A percentile compares a stretch with the other conserved stretches of the same genome.
phyloP scores from a whole-genome alignment of 139 green algal genomes.

The Asterochloris erici region DNA sequence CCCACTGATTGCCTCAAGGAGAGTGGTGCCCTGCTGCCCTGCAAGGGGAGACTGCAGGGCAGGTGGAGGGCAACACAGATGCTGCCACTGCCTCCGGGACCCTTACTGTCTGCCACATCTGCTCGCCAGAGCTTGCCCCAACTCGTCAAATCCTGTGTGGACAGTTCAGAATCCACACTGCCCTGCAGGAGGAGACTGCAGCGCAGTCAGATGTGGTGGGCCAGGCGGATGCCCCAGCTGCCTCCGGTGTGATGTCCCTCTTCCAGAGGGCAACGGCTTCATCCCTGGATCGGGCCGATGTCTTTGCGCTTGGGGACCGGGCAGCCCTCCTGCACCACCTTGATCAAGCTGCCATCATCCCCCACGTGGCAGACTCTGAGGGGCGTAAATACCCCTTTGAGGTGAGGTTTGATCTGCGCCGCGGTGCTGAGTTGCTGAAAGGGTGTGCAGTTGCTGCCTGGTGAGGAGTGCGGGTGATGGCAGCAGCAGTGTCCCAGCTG shows the following conservation, averaged over 20 bases:
- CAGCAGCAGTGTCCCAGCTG: no score
- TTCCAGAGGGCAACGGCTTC: slow-evolving; percentile 16
- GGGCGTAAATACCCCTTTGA: slow-evolving; percentile 76
- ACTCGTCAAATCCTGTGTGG: background rate
- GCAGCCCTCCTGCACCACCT: slow-evolving; percentile 63
- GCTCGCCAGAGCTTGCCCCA: no score
- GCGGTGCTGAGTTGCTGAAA: background rate
- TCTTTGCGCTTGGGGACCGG: slow-evolving; percentile 72
- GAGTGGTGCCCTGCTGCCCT: background rate
- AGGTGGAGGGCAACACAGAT: slow-evolving; percentile 18
- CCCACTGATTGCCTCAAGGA: no score
- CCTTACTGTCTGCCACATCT: no score
- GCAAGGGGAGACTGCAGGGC: slow-evolving; percentile 8
- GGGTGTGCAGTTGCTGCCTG: background rate
- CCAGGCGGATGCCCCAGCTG: slow-evolving; percentile 14
- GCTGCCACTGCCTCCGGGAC: slow-evolving; percentile 5
- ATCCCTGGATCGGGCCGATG: slow-evolving; percentile 23
- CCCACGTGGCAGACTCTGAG: slow-evolving; percentile 77
- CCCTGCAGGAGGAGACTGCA: slow-evolving; percentile 11
- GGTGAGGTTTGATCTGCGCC: slow-evolving; percentile 26
- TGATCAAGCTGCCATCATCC: slow-evolving; percentile 77
- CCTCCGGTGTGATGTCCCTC: slow-evolving; percentile 24
- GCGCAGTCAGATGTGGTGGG: slow-evolving; percentile 19
- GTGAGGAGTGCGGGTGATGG: background rate
- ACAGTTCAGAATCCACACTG: background rate